Base-by-base conservation (phyloP, 768 basidiomycete species). In the Holtermanniella nyarrowii region DNA sequence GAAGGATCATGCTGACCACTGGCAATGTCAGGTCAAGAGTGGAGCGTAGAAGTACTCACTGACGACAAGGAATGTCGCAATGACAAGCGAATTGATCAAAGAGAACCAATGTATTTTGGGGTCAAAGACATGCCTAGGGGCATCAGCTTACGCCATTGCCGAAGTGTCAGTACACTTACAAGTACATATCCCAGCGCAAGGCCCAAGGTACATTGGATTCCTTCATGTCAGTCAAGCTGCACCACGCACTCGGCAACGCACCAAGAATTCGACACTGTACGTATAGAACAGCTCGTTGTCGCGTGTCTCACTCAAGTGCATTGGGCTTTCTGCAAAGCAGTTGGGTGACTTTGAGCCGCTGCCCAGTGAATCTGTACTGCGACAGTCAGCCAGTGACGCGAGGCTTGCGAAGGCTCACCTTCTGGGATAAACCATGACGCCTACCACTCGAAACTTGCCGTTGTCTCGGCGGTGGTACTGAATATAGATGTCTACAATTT, bases 81-180 rank as follows among this genome's bases (percentile, higher is more conserved):
- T 88, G 56, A 95, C 81, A 21, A 93, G 72, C 1, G 90, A 91
- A 71, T 96, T 96, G 64, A 93, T 78, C 46, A 97, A 77, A 61
- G 85, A 88, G 74, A 96, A 90, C 87, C 90, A 93, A 72, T 97
- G 93, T 52, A 97, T 95, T 46, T 82, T 81, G 42, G 88, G 88
- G 63, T 91, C 88, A 59, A 89, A 86, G 48, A 93, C 85, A 61
- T 89, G 88, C 14, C 53, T 49, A 26, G 4, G 43, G 41, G 31
- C 26, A 27, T 21, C 11, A 42, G 49, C 12, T 18, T 26, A 23
- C 3, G n/a, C 2, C 13, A 13, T 22, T 12, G 42, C 43, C 5
- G 22, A 42, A 11, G 3, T 22, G 20, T 2, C 27, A 7, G 7
- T 2, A 1, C 20, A 40, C 48, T 44, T 23, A 54, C 18, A 96